Evolutionary conservation across 2,329 filamentous ascomycete genomes (phyloP), one percentile per base, ranked within the genome.

Genomic region (Fusarium zealandicum): DNA sequence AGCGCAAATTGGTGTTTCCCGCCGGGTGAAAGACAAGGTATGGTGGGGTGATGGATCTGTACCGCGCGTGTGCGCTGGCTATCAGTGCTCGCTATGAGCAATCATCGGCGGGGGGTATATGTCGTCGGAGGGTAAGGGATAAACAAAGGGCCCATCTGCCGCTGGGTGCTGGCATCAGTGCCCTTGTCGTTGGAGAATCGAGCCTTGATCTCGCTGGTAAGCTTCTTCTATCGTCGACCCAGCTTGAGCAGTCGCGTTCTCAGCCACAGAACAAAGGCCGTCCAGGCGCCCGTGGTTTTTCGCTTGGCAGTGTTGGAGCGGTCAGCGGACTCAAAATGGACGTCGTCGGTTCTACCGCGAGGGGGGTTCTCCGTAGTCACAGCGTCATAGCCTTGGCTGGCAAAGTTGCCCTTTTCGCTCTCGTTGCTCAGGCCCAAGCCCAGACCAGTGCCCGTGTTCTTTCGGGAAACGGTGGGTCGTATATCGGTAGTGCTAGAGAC

Each of bases 271-370:
- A 88, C 76, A 63, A 88, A 87, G 17, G 79, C 80, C 7, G 82
- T 85, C 84, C 85, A 88, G 32, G 83, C 79, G 57, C 81, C 78
- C 56, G 83, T 82, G 1, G 84, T 88, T 73, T 82, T 84, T 62
- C 77, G 79, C 75, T 87, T 88, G 51, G 82, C 77, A 7, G 76
- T 76, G 64, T 73, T 78, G 52, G 72, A 73, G 51, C 81, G 74
- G 31, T 73, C 70, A 5, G 73, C 74, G 31, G 72, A 72, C 50
- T 77, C 72, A 51, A 82, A 81, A 12, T 72, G 71, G 14, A 79
- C 75, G 3, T 77, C 75, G 14, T 78, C 75, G 14, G 78, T 76
- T 12, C 67, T 66, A 12, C 65, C 54, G 13, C 63, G 63, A 10
- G 70, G 66, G 0, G 59, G 60, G 22, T 67, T 62, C 6, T 62